phyloP scores from a whole-genome alignment of 139 green algal species.

The Chlorella sp. region DNA sequence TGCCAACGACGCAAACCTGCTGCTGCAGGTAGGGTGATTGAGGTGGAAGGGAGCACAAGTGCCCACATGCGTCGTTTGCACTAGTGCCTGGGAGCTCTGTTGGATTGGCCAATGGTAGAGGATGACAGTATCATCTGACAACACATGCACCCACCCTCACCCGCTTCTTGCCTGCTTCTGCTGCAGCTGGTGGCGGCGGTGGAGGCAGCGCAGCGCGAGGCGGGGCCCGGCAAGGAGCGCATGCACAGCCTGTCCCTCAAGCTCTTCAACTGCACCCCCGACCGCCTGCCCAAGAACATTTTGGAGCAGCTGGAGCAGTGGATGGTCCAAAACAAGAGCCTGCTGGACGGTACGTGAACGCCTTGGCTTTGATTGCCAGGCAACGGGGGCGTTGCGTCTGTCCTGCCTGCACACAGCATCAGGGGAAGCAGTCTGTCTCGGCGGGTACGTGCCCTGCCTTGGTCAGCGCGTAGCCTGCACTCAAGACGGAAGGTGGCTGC shows the following conservation, averaged over 20 bases:
- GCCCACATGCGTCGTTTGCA: too few species aligned
- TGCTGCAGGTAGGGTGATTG: neutral
- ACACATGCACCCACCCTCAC: too few species aligned
- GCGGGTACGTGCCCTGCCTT: too few species aligned
- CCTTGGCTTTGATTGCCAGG: neutral
- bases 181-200: conserved; percentile 20
- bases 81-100: too few species aligned
- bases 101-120: too few species aligned
- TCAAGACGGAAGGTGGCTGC: too few species aligned
- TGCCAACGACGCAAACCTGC: conserved; percentile 15
- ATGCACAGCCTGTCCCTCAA: conserved; percentile 28
- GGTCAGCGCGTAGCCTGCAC: too few species aligned
- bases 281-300: conserved; percentile 26
- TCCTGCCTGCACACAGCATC: too few species aligned
- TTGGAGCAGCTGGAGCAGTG: conserved; percentile 36
- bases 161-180: too few species aligned
- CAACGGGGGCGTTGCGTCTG: neutral
- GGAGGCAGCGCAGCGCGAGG: conserved; percentile 1
- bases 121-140: too few species aligned
- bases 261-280: conserved; percentile 39
- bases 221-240: neutral
- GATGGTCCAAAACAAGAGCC: conserved; percentile 26
- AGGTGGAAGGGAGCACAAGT: too few species aligned
- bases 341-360: conserved; percentile 18
- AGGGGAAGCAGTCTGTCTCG: too few species aligned